phyloP scores from a whole-genome alignment of 2,329 filamentous ascomycete genomes.

The Beauveria sp. region DNA sequence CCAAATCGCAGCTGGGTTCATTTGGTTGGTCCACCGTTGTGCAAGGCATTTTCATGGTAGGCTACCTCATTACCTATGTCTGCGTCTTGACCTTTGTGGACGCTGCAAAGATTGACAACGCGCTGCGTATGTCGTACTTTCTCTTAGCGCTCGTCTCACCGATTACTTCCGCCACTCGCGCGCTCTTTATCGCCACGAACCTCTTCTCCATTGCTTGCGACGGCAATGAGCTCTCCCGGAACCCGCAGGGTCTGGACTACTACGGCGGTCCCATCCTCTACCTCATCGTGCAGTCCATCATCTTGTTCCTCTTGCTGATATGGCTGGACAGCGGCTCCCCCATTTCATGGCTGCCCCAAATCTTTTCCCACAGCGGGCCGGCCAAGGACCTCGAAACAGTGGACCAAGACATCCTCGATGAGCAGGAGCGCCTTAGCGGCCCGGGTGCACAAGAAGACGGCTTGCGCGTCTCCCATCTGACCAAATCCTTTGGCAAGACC shows the following conservation, averaged over 20 bases:
- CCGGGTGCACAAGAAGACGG: slow-evolving; percentile 44
- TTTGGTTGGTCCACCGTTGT: slow-evolving; percentile 76
- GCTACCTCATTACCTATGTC: slow-evolving; percentile 67
- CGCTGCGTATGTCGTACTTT: slow-evolving; percentile 66
- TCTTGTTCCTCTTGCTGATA: slow-evolving; percentile 65
- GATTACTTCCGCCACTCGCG: slow-evolving; percentile 65
- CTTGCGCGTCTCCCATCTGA: slow-evolving; percentile 71
- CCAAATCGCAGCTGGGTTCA: slow-evolving; percentile 69
- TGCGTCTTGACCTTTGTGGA: slow-evolving; percentile 67
- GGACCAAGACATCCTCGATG: slow-evolving; percentile 57
- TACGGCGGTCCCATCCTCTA: slow-evolving; percentile 85
- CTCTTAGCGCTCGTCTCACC: slow-evolving; percentile 67
- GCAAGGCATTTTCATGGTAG: slow-evolving; percentile 64
- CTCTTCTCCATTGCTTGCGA: slow-evolving; percentile 75
- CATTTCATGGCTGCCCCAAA: slow-evolving; percentile 41
- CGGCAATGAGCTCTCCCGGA: slow-evolving; percentile 52
- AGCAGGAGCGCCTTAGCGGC: slow-evolving; percentile 53
- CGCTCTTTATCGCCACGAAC: slow-evolving; percentile 72
- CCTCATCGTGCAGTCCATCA: slow-evolving; percentile 63
- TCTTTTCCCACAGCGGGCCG: slow-evolving; percentile 29
- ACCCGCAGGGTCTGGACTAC: slow-evolving; percentile 62
- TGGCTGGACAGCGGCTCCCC: slow-evolving; percentile 73
- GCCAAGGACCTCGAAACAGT: slow-evolving; percentile 22
- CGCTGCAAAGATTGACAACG: slow-evolving; percentile 58
- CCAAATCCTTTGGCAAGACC: slow-evolving; percentile 69